These are phyloP conservation scores for Suhomyces coccinellae DNA, from an alignment of 1,139 yeast species.

Conservation along the genomic window DNA sequence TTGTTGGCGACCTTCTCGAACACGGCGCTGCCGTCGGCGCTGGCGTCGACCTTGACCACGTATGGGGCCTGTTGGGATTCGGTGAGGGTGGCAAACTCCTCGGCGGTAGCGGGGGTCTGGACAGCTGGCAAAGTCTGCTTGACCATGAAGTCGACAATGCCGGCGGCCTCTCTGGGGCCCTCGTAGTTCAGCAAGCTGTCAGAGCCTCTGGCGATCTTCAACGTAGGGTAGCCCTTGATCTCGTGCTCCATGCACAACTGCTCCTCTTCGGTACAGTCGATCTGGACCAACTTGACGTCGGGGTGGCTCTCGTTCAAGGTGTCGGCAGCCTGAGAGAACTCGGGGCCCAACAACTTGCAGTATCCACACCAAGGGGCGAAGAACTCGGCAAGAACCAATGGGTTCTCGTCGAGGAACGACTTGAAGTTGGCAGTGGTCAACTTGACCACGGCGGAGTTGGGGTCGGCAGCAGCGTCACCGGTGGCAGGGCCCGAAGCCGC, in stretches of 20 bases:
- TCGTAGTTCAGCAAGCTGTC: conserved; percentile 43
- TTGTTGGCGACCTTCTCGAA: conserved; percentile 19
- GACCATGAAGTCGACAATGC: conserved; percentile 76
- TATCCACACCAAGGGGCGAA: conserved; percentile 99
- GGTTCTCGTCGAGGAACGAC: conserved; percentile 65
- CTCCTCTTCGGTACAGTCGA: conserved; percentile 88
- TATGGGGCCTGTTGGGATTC: conserved; percentile 52
- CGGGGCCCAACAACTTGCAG: conserved; percentile 93
- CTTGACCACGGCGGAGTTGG: conserved; percentile 85
- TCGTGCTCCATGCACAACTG: conserved; percentile 75
- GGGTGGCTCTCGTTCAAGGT: conserved; percentile 56
- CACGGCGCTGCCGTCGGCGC: conserved; percentile 8
- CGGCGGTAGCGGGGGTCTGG: conserved; percentile 47
- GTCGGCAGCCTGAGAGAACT: conserved; percentile 84
- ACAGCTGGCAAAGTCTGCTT: conserved; percentile 86
- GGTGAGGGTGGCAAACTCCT: conserved; percentile 51
- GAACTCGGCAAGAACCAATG: conserved; percentile 88
- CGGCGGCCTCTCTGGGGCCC: conserved; percentile 82
- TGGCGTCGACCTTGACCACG: conserved; percentile 41
- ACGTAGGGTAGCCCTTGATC: conserved; percentile 88
- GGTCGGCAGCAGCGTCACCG: conserved; percentile 71
- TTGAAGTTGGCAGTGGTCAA: conserved; percentile 62
- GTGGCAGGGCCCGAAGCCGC: conserved; percentile 43
- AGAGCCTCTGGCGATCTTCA: conserved; percentile 69
- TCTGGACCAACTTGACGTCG: conserved; percentile 78